Evolutionary conservation across 345 rosid genomes (phyloP), one percentile per base, ranked within the genome.

Genomic region (Murraya koenigii): DNA sequence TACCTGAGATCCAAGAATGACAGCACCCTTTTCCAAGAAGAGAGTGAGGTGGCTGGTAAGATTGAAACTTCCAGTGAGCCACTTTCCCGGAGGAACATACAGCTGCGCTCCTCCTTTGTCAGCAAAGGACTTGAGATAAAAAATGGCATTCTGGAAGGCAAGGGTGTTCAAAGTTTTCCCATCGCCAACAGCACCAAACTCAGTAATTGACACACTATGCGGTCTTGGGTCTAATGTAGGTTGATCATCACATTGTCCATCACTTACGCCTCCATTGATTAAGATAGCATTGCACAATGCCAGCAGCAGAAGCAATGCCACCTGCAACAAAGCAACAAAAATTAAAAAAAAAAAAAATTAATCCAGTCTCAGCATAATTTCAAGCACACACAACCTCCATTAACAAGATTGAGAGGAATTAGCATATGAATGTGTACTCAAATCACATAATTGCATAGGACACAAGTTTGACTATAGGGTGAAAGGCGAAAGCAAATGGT

Each of bases 91-190:
- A 0, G 99, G 97, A 60, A 95, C 92, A 56, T 95, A 95, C 35
- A 95, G 97, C 88, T 95, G 97, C 60, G 99, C 99, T 32, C 99
- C 99, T 19, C 99, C 99, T 81, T 95, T 95, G 77, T 95, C 98
- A 0, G 98, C 94, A 62, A 95, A 95, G 1, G 99, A 95, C 85
- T 95, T 95, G 33, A 92, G 92, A 80, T 93, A 95, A 87, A 95
- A 95, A 72, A 95, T 84, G 64, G 99, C 99, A 80, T 95, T 95
- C 39, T 93, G 97, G 75, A 95, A 93, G 38, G 99, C 96, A 59
- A 95, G 69, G 17, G 98, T 93, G 76, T 93, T 95, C 76, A 92
- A 77, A 6, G 89, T 80, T 82, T 91, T 93, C 39, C 98, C 93
- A 36, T 95, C 97, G 66, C 97, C 99, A 36, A 92, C 97, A 44